Evolutionary conservation across 306 rosid genomes (phyloP).

Genomic region (Trichosanthes cucumerina): DNA sequence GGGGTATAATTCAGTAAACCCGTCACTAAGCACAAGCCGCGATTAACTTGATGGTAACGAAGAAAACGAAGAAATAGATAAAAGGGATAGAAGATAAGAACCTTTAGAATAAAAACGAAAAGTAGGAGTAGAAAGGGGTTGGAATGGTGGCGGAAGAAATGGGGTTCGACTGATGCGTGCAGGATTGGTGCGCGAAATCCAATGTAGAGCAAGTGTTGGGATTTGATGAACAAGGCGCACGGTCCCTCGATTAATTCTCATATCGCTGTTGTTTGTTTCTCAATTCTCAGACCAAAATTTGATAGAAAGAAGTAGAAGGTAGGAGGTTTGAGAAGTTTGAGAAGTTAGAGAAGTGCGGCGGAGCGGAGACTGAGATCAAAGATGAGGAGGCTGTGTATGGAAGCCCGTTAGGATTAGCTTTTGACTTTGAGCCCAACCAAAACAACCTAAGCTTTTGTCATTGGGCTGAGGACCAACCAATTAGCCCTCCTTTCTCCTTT

Average conservation of each 20-base stretch:
- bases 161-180: neutral
- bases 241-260: conserved; percentile 6
- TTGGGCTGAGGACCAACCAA: neutral
- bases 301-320: neutral
- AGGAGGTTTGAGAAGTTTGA: neutral
- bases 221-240: conserved; percentile 2
- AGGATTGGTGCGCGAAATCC: neutral
- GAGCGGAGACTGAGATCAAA: too few species aligned
- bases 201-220: neutral
- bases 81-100: neutral
- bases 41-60: neutral
- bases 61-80: neutral
- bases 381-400: too few species aligned
- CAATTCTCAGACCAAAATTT: neutral
- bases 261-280: neutral
- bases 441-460: neutral
- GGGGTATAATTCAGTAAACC: neutral
- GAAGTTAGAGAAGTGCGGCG: neutral
- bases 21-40: neutral
- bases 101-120: conserved; percentile 40
- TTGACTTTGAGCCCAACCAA: neutral
- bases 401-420: neutral
- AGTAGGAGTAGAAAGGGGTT: neutral
- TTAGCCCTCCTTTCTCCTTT: too few species aligned
- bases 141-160: neutral